These are phyloP conservation scores for Colletotrichum viniferum DNA, from an alignment of 2,329 filamentous ascomycete species.

Conservation along the genomic window DNA sequence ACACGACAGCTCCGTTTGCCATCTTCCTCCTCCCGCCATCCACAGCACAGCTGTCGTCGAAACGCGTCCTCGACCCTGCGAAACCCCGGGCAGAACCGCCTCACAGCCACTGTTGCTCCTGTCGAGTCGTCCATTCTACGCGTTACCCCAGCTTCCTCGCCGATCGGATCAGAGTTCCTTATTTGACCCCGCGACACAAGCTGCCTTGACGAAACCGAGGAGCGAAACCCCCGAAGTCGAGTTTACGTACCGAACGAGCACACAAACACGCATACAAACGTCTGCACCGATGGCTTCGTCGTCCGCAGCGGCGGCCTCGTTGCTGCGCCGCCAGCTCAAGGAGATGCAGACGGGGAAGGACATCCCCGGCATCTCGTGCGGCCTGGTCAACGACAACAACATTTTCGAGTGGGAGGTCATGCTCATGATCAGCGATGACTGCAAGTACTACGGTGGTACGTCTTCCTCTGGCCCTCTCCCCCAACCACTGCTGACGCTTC, in stretches of 20 bases:
- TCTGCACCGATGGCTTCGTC: slow-evolving; percentile 41
- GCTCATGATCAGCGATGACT: slow-evolving; percentile 96
- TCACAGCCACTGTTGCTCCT: rapidly evolving
- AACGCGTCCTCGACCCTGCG: background rate
- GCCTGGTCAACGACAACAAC: slow-evolving; percentile 82
- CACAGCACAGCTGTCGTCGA: background rate
- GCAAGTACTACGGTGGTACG: slow-evolving; percentile 89
- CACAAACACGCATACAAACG: too few relatives aligned
- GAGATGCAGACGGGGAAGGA: slow-evolving; percentile 92
- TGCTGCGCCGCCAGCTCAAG: slow-evolving; percentile 87
- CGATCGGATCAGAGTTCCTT: background rate
- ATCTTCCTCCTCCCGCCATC: background rate
- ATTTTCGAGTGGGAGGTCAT: slow-evolving; percentile 99
- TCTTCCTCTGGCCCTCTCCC: too few relatives aligned
- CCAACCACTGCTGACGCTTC: background rate
- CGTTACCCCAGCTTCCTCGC: background rate
- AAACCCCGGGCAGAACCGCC: rapidly evolving
- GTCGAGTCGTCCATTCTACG: background rate
- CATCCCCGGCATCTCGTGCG: slow-evolving; percentile 92
- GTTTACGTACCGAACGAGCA: background rate
- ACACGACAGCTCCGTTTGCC: background rate
- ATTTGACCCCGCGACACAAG: background rate
- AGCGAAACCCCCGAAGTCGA: background rate
- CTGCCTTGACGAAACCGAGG: background rate
- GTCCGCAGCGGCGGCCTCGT: slow-evolving; percentile 66